These are phyloP conservation scores for Ambrosia hybrid DNA, from an alignment of 140 eudicot genomes.

Conservation along the genomic window DNA sequence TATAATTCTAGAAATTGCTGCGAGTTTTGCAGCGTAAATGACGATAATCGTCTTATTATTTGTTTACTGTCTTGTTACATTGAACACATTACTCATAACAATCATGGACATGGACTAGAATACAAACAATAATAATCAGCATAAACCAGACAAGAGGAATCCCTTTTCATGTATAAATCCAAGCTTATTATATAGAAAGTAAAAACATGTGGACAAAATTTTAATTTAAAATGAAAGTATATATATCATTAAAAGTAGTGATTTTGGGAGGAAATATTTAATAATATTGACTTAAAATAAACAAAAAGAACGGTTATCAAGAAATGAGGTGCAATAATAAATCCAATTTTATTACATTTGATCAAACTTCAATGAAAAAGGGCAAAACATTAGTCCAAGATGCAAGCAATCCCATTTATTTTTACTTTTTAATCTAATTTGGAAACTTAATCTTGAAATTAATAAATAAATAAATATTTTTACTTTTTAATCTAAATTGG, in stretches of 20 bases:
- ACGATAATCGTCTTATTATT: background rate
- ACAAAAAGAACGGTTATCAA: slow-evolving; percentile 31
- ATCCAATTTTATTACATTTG: slow-evolving; percentile 24
- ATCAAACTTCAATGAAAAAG: slow-evolving; percentile 39
- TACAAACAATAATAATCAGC: slow-evolving; percentile 2
- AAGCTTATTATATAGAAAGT: slow-evolving; percentile 14
- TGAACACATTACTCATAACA: background rate
- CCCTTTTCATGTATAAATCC: slow-evolving; percentile 1
- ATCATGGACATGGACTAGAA: slow-evolving; percentile 1
- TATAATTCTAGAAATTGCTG: background rate
- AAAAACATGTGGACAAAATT: slow-evolving; percentile 31
- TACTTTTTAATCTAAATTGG: background rate
- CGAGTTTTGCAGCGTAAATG: background rate
- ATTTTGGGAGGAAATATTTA: slow-evolving; percentile 17
- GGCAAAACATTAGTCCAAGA: slow-evolving; percentile 43
- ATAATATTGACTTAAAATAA: slow-evolving; percentile 19
- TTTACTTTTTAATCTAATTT: background rate
- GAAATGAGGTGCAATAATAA: slow-evolving; percentile 29
- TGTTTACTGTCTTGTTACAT: background rate
- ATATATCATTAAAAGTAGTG: slow-evolving; percentile 25
- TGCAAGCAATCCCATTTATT: slow-evolving; percentile 34
- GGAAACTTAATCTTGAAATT: background rate
- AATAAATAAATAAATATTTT: no score
- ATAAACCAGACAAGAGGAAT: slow-evolving; percentile 22
- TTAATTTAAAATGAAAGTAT: slow-evolving; percentile 22